These are phyloP conservation scores for Paramecium sonneborni DNA, from an alignment of 73 alveolate genomes.

Conservation along the genomic window DNA sequence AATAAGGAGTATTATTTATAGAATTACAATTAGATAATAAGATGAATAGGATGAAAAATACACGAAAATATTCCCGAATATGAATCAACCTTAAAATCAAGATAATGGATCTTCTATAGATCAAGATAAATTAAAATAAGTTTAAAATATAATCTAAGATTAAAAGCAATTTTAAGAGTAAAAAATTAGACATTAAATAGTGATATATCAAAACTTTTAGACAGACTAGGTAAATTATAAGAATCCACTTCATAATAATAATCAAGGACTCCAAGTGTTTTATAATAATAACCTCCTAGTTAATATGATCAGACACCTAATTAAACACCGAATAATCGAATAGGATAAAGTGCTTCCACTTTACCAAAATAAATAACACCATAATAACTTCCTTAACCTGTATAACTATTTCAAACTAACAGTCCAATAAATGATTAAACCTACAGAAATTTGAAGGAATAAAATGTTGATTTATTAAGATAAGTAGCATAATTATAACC, in stretches of 20 bases:
- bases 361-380: not conserved
- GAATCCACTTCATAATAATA: not conserved
- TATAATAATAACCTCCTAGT: not conserved
- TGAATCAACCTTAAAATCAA: not conserved
- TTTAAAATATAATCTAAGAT: not conserved
- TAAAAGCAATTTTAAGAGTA: slow-evolving; percentile 1
- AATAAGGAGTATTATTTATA: not conserved
- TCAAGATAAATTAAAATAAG: not conserved
- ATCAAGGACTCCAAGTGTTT: not conserved
- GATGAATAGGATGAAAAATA: not conserved
- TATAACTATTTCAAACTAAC: not conserved
- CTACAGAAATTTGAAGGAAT: not conserved
- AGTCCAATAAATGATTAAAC: slow-evolving; percentile 1
- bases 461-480: slow-evolving; percentile 26
- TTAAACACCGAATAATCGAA: not conserved
- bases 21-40: not conserved
- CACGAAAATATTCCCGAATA: not conserved
- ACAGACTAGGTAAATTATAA: not conserved
- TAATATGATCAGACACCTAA: not conserved
- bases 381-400: not conserved
- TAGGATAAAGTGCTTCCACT: not conserved
- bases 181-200: not conserved
- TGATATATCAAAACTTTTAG: not conserved
- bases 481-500: not conserved
- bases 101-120: not conserved